These are phyloP conservation scores for Mycosphaerella arachidis DNA, from an alignment of 2,329 filamentous ascomycete species.

Conservation along the genomic window DNA sequence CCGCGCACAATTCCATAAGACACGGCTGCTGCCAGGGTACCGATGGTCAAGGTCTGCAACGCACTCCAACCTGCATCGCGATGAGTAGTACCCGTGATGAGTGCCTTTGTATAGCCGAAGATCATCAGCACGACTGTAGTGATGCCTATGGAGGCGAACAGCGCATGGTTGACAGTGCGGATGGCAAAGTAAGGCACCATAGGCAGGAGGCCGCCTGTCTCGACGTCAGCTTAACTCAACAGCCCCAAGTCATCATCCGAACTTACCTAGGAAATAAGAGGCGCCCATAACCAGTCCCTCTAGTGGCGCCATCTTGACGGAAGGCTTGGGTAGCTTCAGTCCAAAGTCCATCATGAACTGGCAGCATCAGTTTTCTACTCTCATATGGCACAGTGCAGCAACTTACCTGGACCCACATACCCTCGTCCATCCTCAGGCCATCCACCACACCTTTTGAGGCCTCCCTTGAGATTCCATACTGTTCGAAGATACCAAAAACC, in stretches of 20 bases:
- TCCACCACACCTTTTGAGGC: slow-evolving; percentile 47
- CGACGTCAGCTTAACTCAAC: slow-evolving; percentile 1
- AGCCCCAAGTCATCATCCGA: not conserved
- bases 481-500: slow-evolving; percentile 45
- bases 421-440: slow-evolving; percentile 46
- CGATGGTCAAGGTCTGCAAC: slow-evolving; percentile 35
- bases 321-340: slow-evolving; percentile 45
- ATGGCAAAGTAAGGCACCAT: slow-evolving; percentile 51
- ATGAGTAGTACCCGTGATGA: slow-evolving; percentile 27
- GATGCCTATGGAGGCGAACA: slow-evolving; percentile 50
- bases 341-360: slow-evolving; percentile 59
- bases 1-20: slow-evolving; percentile 39
- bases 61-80: slow-evolving; percentile 30
- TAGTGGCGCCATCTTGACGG: slow-evolving; percentile 44
- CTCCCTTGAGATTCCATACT: slow-evolving; percentile 46
- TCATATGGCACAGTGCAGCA: not conserved
- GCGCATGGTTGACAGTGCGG: slow-evolving; percentile 36
- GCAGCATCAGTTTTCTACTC: not conserved
- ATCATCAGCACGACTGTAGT: slow-evolving; percentile 47
- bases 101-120: slow-evolving; percentile 50
- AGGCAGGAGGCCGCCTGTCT: slow-evolving; percentile 38
- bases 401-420: slow-evolving; percentile 44
- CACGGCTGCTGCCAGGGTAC: slow-evolving; percentile 34
- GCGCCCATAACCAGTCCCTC: slow-evolving; percentile 40
- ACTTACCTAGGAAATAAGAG: slow-evolving; percentile 36